phyloP scores from a whole-genome alignment of 2,329 filamentous ascomycete genomes.

The Pyrenochaeta sp. region DNA sequence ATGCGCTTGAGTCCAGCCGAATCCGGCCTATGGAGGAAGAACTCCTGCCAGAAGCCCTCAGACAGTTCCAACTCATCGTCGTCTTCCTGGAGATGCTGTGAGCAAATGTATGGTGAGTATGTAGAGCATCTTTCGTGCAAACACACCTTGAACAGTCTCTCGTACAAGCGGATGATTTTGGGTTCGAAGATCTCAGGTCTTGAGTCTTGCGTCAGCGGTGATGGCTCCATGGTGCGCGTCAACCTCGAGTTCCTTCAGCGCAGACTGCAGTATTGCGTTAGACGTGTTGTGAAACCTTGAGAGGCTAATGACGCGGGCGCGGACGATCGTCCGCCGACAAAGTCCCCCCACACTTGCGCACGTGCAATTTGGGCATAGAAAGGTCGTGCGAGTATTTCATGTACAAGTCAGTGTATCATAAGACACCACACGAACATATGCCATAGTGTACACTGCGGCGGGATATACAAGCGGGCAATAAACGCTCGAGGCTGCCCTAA shows the following conservation, averaged over 20 bases:
- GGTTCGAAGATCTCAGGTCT: slow-evolving; percentile 90
- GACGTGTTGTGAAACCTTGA: slow-evolving; percentile 5
- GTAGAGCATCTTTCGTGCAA: background rate
- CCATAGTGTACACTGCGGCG: background rate
- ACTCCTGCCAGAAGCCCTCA: slow-evolving; percentile 95
- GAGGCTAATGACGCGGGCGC: slow-evolving; percentile 3
- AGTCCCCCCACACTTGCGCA: background rate
- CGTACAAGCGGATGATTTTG: slow-evolving; percentile 92
- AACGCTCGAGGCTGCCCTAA: background rate
- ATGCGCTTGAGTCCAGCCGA: slow-evolving; percentile 71
- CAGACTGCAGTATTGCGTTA: background rate
- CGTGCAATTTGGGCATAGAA: background rate
- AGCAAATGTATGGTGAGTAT: slow-evolving; percentile 16
- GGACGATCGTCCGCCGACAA: slow-evolving; percentile 1
- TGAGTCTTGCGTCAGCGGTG: slow-evolving; percentile 91
- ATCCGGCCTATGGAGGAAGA: slow-evolving; percentile 90
- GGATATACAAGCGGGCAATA: background rate
- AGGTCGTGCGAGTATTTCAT: background rate
- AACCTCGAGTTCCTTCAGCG: slow-evolving; percentile 1
- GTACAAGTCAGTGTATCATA: background rate
- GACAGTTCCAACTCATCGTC: slow-evolving; percentile 73
- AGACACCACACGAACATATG: background rate
- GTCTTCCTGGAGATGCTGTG: slow-evolving; percentile 51
- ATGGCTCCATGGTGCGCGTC: slow-evolving; percentile 74
- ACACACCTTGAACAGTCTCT: slow-evolving; percentile 74